phyloP scores from a whole-genome alignment of 2,329 filamentous ascomycete genomes.

The Blumeria graminis region DNA sequence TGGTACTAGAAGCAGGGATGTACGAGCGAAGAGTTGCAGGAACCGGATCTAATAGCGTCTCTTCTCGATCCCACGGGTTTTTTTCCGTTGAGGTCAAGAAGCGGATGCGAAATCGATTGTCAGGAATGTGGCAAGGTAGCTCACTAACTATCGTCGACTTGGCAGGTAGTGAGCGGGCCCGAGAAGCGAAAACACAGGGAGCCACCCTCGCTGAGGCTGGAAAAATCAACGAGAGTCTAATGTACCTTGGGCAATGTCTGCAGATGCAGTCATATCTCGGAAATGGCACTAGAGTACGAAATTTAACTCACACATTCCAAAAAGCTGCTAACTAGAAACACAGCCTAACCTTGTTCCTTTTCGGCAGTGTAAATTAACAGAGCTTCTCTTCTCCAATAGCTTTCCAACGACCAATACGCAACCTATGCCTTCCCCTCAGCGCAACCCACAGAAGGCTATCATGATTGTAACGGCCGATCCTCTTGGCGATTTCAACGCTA shows the following conservation, averaged over 20 bases:
- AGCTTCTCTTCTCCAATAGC: conserved; percentile 69
- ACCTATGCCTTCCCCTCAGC: conserved; percentile 13
- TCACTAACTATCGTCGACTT: conserved; percentile 76
- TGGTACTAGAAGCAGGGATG: conserved; percentile 74
- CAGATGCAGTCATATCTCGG: conserved; percentile 77
- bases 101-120: conserved; percentile 26
- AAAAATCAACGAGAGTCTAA: conserved; percentile 94
- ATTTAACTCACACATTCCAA: not conserved
- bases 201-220: conserved; percentile 83
- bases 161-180: conserved; percentile 77
- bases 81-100: conserved; percentile 92
- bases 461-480: conserved; percentile 96
- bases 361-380: conserved; percentile 65
- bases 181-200: conserved; percentile 82
- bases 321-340: conserved; percentile 6
- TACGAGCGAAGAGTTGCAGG: conserved; percentile 71
- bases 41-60: conserved; percentile 80
- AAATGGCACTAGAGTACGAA: conserved; percentile 42
- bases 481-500: conserved; percentile 83
- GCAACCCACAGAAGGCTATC: conserved; percentile 61
- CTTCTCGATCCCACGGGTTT: conserved; percentile 83
- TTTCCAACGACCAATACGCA: conserved; percentile 25
- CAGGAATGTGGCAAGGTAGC: conserved; percentile 47
- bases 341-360: conserved; percentile 54
- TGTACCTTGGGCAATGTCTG: conserved; percentile 93